Evolutionary conservation across 2,329 filamentous ascomycete genomes (phyloP).

Genomic region (Nigrospora sphaerica): DNA sequence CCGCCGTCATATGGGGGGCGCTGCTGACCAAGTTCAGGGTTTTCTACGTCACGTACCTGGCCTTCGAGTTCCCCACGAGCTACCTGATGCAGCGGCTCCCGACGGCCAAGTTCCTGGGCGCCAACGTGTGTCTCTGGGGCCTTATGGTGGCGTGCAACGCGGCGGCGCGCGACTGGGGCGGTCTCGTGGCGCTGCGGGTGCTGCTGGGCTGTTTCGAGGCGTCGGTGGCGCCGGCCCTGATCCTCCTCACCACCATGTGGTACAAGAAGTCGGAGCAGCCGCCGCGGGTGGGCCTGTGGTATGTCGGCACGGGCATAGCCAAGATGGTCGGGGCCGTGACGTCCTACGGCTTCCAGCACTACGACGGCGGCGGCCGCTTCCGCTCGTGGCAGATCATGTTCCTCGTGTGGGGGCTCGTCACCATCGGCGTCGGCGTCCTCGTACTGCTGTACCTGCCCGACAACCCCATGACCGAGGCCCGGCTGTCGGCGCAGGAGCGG

Average conservation of each 20-base stretch:
- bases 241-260: constrained; percentile 58
- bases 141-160: constrained; percentile 57
- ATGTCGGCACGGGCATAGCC: constrained; percentile 50
- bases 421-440: constrained; percentile 1
- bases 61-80: constrained; percentile 16
- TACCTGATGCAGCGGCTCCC: constrained; percentile 56
- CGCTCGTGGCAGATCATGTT: constrained; percentile 36
- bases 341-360: constrained; percentile 46
- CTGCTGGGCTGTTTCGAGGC: constrained; percentile 64
- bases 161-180: constrained; percentile 51
- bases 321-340: constrained; percentile 42
- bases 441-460: constrained; percentile 4
- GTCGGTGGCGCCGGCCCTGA: constrained; percentile 62
- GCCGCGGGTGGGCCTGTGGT: constrained; percentile 57
- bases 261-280: constrained; percentile 66
- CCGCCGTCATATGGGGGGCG: no score
- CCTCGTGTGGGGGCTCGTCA: constrained; percentile 1
- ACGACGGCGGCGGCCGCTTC: constrained; percentile 11
- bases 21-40: not conserved
- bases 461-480: constrained; percentile 5
- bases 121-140: constrained; percentile 54
- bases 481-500: constrained; percentile 3
- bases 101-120: constrained; percentile 52
- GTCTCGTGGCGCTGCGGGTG: constrained; percentile 58
- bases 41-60: constrained; percentile 4